phyloP scores from a whole-genome alignment of 441 rosid species.

The Corymbia calophylla region DNA sequence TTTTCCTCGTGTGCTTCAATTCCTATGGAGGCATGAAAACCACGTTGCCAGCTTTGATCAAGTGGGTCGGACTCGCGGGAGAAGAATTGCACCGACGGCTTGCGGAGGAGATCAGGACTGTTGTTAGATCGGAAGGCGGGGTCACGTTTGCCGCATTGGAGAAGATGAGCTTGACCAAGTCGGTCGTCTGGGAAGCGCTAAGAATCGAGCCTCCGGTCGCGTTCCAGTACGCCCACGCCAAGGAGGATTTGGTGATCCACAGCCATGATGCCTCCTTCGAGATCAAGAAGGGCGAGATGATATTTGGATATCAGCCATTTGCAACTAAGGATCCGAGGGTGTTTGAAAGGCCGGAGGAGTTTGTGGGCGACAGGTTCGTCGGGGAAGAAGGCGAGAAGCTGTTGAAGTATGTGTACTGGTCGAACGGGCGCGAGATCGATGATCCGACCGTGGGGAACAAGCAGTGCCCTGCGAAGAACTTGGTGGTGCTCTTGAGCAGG shows the following conservation, averaged over 20 bases:
- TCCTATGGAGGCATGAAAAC: conserved; percentile 38
- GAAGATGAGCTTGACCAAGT: conserved; percentile 32
- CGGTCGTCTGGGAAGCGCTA: conserved; percentile 33
- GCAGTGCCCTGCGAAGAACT: neutral
- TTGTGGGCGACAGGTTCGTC: neutral
- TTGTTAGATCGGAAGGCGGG: conserved; percentile 25
- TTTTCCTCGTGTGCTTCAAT: conserved; percentile 33
- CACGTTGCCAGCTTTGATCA: conserved; percentile 26
- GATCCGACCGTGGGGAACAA: neutral
- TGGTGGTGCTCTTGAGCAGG: neutral
- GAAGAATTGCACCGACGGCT: conserved; percentile 21
- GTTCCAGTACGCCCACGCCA: conserved; percentile 35
- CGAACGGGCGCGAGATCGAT: neutral
- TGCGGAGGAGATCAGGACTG: conserved; percentile 36
- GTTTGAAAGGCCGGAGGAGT: conserved; percentile 39
- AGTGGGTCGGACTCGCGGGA: conserved; percentile 41
- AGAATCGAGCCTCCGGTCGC: conserved; percentile 46
- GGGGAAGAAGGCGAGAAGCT: neutral
- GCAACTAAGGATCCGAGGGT: conserved; percentile 47
- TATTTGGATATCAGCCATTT: conserved; percentile 43
- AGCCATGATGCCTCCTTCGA: conserved; percentile 44
- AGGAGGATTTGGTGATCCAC: conserved; percentile 28
- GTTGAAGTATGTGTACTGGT: neutral
- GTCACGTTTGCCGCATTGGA: conserved; percentile 27
- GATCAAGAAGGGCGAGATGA: conserved; percentile 47